Evolutionary conservation across 106 monocot species (phyloP).

Genomic region (Dendrobium nobile): DNA sequence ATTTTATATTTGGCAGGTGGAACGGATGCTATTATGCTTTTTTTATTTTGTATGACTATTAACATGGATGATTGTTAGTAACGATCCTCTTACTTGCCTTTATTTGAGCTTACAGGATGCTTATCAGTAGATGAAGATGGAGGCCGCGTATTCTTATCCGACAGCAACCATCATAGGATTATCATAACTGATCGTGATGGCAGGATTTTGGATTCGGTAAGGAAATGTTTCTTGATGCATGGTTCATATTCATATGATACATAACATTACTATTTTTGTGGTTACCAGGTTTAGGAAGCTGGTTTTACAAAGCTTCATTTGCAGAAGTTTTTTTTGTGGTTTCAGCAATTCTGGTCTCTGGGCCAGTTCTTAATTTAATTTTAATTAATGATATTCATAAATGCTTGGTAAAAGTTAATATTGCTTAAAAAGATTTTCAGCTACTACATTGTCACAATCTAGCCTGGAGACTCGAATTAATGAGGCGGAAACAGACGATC

Average conservation of each 20-base stretch:
- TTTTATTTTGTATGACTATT: background rate
- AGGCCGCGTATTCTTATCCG: slow-evolving; percentile 75
- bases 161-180: slow-evolving; percentile 83
- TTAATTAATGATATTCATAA: background rate
- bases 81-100: background rate
- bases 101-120: slow-evolving; percentile 38
- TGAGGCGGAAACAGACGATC: no score
- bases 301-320: background rate
- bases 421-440: background rate
- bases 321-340: background rate
- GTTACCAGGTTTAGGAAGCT: background rate
- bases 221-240: slow-evolving; percentile 7
- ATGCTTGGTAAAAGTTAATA: background rate
- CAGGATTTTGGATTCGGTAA: slow-evolving; percentile 74
- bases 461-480: no score
- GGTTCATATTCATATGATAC: background rate
- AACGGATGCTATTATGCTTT: background rate
- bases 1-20: background rate
- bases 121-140: slow-evolving; percentile 77
- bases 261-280: background rate
- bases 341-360: background rate
- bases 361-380: background rate
- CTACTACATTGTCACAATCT: background rate
- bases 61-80: background rate
- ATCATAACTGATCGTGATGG: slow-evolving; percentile 63